Evolutionary conservation across 2,329 filamentous ascomycete genomes (phyloP), one percentile per base, ranked within the genome.

Genomic region (Chrysoporthe cubensis): DNA sequence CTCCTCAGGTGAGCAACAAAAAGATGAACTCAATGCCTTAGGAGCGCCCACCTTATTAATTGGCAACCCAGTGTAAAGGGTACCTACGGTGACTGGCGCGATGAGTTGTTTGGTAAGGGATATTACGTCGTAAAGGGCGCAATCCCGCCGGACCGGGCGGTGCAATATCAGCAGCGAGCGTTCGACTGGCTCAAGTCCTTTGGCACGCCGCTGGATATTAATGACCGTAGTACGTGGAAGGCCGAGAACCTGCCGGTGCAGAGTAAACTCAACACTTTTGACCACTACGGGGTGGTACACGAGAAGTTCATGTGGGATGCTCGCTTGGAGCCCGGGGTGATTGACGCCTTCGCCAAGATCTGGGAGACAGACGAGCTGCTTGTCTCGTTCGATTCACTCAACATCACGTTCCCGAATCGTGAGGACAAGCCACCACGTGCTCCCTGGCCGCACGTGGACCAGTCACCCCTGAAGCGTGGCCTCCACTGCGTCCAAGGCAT

Each of bases 61-160:
- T 21, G 21, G 21, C 21, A 21, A 21, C 21, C 52, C 11, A 44
- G 54, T 16, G 16, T 43, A 40, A 40, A 42, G 2, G 63, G 34
- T n/a, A 50, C 13, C 18, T 77, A 79, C 67, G 75, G 76, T 44
- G 80, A 82, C 70, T 82, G 79, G 79, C 76, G 80, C 4, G 80
- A 82, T 63, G 79, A 82, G 80, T 62, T 83, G 81, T 80, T 73
- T 82, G 7, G 75, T 80, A 62, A 48, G 7, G 44, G 44, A 16
- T 14, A 48, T 48, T 7, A 4, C 16, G 76, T 84, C 13, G 73
- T 85, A 64, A 84, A 83, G 66, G 79, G 79, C 1, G 82, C 80
- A 1, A 78, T 84, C 50, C 78, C 81, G 0, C 72, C 69, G 4
- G 80, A 81, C n/a, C 75, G 76, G 44, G 82, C 81, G 1, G 70